phyloP scores from a whole-genome alignment of 306 rosid genomes.

The Potentilla sterilis region DNA sequence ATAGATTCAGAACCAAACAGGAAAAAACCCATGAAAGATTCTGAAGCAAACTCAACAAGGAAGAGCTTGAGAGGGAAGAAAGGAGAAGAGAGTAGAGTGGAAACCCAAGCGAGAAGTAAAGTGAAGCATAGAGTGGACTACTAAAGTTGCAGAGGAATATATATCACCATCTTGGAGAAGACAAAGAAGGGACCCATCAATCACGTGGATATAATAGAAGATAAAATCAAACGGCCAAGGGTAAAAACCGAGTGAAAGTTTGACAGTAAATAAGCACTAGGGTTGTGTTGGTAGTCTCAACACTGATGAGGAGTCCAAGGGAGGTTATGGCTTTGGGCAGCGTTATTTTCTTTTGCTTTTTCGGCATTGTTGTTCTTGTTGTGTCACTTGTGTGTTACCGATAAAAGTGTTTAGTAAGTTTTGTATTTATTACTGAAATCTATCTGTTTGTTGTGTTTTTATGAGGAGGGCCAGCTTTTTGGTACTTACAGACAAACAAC shows the following conservation, averaged over 20 bases:
- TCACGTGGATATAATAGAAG: constrained; percentile 55
- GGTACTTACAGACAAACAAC: neutral
- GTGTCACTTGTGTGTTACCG: constrained; percentile 9
- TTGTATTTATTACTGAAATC: neutral
- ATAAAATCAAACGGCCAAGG: constrained; percentile 48
- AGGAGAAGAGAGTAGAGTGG: constrained; percentile 23
- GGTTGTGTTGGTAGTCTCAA: neutral
- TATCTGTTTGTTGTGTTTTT: constrained; percentile 8
- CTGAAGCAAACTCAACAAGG: constrained; percentile 35
- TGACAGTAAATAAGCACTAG: constrained; percentile 19
- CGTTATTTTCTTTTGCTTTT: constrained; percentile 41
- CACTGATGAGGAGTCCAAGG: neutral
- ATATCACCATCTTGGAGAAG: constrained; percentile 2
- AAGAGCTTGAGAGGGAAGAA: constrained; percentile 39
- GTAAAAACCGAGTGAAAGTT: constrained; percentile 8
- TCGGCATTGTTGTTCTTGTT: constrained; percentile 18
- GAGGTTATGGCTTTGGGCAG: constrained; percentile 23
- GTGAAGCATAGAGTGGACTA: constrained; percentile 35
- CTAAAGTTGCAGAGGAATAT: constrained; percentile 50
- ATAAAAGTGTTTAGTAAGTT: neutral
- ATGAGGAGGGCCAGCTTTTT: neutral
- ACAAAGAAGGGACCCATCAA: constrained; percentile 29
- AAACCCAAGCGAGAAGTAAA: constrained; percentile 28
- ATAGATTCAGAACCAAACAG: constrained; percentile 35
- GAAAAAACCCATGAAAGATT: constrained; percentile 21